A percentile compares a stretch with the other conserved stretches of the same genome.
Evolutionary conservation across 257 asterid genomes (phyloP).

Genomic region (Jaltomata sinuosa): DNA sequence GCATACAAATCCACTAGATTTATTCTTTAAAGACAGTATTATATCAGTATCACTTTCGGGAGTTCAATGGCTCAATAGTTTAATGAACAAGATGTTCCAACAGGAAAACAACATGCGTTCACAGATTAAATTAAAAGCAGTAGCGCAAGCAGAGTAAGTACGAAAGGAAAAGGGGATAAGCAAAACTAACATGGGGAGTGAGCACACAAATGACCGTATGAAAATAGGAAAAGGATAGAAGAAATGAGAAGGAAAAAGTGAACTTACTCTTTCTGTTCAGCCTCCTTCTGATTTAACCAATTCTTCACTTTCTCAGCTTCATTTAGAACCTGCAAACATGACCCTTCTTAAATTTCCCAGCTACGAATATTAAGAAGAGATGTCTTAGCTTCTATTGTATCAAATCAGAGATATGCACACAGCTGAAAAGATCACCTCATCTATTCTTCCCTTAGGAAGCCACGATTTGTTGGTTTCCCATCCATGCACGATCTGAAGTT

Average conservation of each 20-base stretch:
- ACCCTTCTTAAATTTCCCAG: background rate
- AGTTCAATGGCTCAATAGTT: background rate
- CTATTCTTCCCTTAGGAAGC: constrained; percentile 79
- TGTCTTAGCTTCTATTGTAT: background rate
- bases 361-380: background rate
- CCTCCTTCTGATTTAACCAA: constrained; percentile 84
- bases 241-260: background rate
- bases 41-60: background rate
- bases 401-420: background rate
- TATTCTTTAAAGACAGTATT: background rate
- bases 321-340: constrained; percentile 35
- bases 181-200: background rate
- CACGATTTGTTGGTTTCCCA: constrained; percentile 86
- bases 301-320: constrained; percentile 72
- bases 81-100: background rate
- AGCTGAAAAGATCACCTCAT: constrained; percentile 47
- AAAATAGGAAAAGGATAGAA: background rate
- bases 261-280: constrained; percentile 77
- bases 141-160: background rate
- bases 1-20: background rate
- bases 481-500: constrained; percentile 53
- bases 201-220: background rate
- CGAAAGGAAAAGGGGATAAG: background rate
- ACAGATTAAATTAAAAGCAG: background rate
- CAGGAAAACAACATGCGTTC: background rate